phyloP scores from a whole-genome alignment of 2,329 filamentous ascomycete species.

The Chlorencoelia australis region DNA sequence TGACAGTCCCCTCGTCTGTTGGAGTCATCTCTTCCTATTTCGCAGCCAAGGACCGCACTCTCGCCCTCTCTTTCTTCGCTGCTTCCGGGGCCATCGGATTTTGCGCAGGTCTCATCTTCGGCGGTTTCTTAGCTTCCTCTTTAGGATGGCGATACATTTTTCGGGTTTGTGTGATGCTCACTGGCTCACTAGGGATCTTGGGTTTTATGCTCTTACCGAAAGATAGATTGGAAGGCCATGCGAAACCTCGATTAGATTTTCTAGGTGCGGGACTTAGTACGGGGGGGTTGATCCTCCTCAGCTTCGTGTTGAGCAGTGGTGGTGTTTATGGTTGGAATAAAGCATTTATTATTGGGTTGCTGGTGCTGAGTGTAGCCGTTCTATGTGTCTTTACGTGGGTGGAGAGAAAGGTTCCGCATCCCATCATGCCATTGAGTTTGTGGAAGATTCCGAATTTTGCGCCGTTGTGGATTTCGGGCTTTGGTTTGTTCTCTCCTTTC shows the following conservation, averaged over 20 bases:
- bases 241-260: slow-evolving; percentile 31
- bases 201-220: slow-evolving; percentile 30
- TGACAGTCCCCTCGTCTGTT: slow-evolving; percentile 37
- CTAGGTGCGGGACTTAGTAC: slow-evolving; percentile 33
- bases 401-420: slow-evolving; percentile 35
- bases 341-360: slow-evolving; percentile 34
- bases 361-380: slow-evolving; percentile 30
- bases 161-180: slow-evolving; percentile 28
- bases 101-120: slow-evolving; percentile 31
- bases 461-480: slow-evolving; percentile 35
- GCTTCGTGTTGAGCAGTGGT: slow-evolving; percentile 35
- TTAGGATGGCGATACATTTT: slow-evolving; percentile 33
- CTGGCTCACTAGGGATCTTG: slow-evolving; percentile 23
- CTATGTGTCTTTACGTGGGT: slow-evolving; percentile 31
- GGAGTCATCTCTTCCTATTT: slow-evolving; percentile 36
- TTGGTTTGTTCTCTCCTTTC: slow-evolving; percentile 23
- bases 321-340: slow-evolving; percentile 37
- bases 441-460: slow-evolving; percentile 38
- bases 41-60: slow-evolving; percentile 29
- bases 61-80: slow-evolving; percentile 31
- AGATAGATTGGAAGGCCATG: slow-evolving; percentile 27
- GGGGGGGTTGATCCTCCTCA: slow-evolving; percentile 33
- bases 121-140: slow-evolving; percentile 31
- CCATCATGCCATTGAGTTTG: slow-evolving; percentile 35
- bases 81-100: slow-evolving; percentile 32